Evolutionary conservation across 495 filamentous ascomycete species (phyloP), one percentile per base, ranked within the genome.

Genomic region (Daldinia caldariorum): DNA sequence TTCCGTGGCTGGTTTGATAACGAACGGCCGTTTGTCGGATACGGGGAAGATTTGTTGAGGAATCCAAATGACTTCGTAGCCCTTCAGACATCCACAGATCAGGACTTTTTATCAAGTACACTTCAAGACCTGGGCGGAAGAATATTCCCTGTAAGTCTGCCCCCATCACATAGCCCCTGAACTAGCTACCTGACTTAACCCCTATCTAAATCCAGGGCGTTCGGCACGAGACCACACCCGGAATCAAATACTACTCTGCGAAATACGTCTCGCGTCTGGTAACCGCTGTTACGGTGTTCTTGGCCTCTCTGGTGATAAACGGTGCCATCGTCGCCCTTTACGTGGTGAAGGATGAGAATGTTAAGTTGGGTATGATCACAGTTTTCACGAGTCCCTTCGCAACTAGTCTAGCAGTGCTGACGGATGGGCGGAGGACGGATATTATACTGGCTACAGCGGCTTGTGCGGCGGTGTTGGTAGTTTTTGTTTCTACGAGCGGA

Each of bases 1-100:
- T 53, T 53, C 29, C 49, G 29, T 6, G 22, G 49, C 22, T 53
- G 49, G 49, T 53, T 53, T 29, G 22, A 53, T 53, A 53, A 53
- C 49, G 49, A 53, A 13, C 49, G 49, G 9, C 49, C 49, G 10
- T 53, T 53, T 26, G 49, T 29, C 14, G 49, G 49, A 5, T 53
- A 53, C 14, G 49, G 49, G 10, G 12, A 13, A 9, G 49, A 53
- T n/a, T 29, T 53, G 4, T 31, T 53, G 12, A 53, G 6, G 8
- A 26, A 53, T 29, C 38, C 12, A 41, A 41, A 5, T n/a, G 38
- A n/a, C 38, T 41, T 41, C 38, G 38, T 5, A 41, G 38, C 38
- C 0, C 13, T 41, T 5, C 38, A 41, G 3, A 13, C 5, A n/a
- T n/a, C 38, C 38, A 41, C 38, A 6, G 13, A 41, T 3, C 13